Evolutionary conservation across 768 basidiomycete genomes (phyloP), one percentile per base, ranked within the genome.

Genomic region (Tremella mesenterica): DNA sequence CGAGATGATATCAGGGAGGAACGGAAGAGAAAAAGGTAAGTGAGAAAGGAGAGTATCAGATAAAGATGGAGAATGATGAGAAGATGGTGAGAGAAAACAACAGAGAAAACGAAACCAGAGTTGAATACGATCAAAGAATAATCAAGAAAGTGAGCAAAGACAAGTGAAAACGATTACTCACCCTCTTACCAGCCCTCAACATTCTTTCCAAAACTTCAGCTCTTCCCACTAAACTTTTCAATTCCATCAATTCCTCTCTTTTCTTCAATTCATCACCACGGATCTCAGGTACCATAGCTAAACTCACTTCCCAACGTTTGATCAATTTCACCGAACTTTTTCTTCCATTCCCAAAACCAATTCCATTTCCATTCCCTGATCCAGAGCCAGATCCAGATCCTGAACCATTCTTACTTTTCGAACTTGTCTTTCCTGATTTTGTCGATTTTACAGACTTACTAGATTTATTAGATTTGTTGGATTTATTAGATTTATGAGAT

Each of bases 141-240:
- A n/a, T n/a, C n/a, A n/a, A n/a, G n/a, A n/a, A n/a, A n/a, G n/a
- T n/a, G n/a, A n/a, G n/a, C n/a, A n/a, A n/a, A n/a, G n/a, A n/a
- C n/a, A n/a, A n/a, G n/a, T n/a, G n/a, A n/a, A 18, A 20, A 14
- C 1, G 6, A 16, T 20, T 10, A 58, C 67, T 57, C 50, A 67
- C 67, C 53, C 64, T 48, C 52, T 64, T 66, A 0, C 63, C 67
- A 8, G 56, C 52, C 27, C 39, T 46, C 26, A 66, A 47, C 23
- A 64, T 58, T 48, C 55, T 52, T 50, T 69, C 67, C 20, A 68
- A 44, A 3, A 65, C 58, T 25, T 51, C 60, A 28, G 67, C 67
- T 43, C 67, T 41, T 8, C 67, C 67, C 7, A 65, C 57, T n/a
- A 68, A 49, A 6, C 52, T 18, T 1, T 34, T 50, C 23, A 68